Conservation (phyloP, 768 basidiomycete genomes). For the Suillus tomentosus region DNA sequence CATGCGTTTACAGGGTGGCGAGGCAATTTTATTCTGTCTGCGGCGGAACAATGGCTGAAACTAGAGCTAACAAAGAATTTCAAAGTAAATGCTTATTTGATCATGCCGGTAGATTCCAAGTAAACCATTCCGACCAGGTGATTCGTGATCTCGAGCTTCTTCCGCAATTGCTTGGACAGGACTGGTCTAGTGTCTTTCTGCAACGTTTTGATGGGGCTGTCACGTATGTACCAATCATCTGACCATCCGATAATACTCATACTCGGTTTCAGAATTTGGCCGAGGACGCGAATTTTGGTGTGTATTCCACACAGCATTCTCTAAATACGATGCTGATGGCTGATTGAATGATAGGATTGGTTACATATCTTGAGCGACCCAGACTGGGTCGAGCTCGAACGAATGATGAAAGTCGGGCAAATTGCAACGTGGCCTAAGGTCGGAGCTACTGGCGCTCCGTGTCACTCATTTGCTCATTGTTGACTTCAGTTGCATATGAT, state of each 20-base stretch:
- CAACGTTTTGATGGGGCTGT: constrained; percentile 90
- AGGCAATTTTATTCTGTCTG: constrained; percentile 90
- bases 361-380: constrained; percentile 83
- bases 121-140: constrained; percentile 44
- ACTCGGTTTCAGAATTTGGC: constrained; percentile 67
- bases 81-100: constrained; percentile 47
- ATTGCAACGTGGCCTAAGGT: constrained; percentile 98
- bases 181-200: constrained; percentile 96
- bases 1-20: constrained; percentile 68
- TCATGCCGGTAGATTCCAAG: constrained; percentile 1
- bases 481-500: constrained; percentile 82
- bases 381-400: constrained; percentile 70
- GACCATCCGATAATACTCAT: constrained; percentile 24
- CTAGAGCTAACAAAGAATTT: constrained; percentile 96
- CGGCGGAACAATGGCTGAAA: constrained; percentile 93
- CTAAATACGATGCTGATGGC: constrained; percentile 9
- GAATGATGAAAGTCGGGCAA: constrained; percentile 89
- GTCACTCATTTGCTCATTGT: not conserved
- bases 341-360: constrained; percentile 63
- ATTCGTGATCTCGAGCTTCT: constrained; percentile 96
- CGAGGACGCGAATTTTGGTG: constrained; percentile 77
- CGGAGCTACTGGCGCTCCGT: constrained; percentile 15
- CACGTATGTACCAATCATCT: constrained; percentile 57
- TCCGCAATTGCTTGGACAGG: constrained; percentile 89
- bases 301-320: constrained; percentile 21